Percentiles rank a stretch among this genome's conserved stretches.
phyloP scores from a whole-genome alignment of 2,329 filamentous ascomycete species.

The Trichoderma semiorbis region DNA sequence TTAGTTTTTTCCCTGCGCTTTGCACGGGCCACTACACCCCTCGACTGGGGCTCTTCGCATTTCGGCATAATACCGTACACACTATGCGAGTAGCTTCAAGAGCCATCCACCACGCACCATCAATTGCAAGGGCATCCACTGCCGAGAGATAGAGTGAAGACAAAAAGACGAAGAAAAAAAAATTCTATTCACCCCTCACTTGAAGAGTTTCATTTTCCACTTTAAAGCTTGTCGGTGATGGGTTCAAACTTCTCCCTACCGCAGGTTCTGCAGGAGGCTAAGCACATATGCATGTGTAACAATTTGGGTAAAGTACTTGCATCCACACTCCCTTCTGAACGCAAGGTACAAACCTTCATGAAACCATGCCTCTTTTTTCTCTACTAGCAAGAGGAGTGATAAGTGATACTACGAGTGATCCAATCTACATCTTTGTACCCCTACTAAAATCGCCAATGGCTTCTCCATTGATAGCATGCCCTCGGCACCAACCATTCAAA shows the following conservation, averaged over 20 bases:
- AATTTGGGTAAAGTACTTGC: slow-evolving; percentile 10
- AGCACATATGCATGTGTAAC: slow-evolving; percentile 15
- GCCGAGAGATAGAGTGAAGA: neutral
- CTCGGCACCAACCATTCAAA: neutral
- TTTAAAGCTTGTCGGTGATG: neutral
- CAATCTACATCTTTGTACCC: neutral
- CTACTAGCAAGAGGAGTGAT: neutral
- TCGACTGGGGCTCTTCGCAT: neutral
- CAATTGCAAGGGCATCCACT: neutral
- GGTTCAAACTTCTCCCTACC: too few species aligned
- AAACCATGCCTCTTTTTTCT: neutral
- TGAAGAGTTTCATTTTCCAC: neutral
- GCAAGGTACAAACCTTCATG: neutral
- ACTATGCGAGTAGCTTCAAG: neutral
- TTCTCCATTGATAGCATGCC: neutral
- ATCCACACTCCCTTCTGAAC: neutral
- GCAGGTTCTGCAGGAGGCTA: slow-evolving; percentile 7
- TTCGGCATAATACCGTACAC: neutral
- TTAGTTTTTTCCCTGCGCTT: neutral
- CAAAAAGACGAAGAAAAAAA: neutral
- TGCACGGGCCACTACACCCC: neutral
- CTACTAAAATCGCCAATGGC: neutral
- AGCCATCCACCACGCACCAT: neutral
- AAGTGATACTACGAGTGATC: neutral
- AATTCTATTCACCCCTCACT: neutral